Base-by-base conservation (phyloP, 2,329 filamentous ascomycete species). In the Ceratocystis ficicola region DNA sequence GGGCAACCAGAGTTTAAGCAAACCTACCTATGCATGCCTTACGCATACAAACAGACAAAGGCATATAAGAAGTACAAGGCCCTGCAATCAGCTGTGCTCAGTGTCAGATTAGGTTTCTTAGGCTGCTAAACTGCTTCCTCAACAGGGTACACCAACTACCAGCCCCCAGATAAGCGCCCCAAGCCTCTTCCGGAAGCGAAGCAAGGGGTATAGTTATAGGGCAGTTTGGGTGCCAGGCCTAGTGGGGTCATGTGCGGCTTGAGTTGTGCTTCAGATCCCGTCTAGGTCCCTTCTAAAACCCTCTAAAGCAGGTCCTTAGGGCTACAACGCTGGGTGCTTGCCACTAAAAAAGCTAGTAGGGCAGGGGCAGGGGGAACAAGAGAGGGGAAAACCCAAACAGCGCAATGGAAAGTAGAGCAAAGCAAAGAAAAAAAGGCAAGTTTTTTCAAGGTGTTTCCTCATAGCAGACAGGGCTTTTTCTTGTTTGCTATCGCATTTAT, bases 111-210 rank as follows among this genome's bases (percentile, higher is more conserved):
- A 20, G 6, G 52, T 8, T 17, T 32, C 7, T 32, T 32, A 30
- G 52, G 52, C 52, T 57, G 10, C 52, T 12, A 57, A 20, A 36
- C 36, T 20, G 8, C 36, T 25, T 44, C 1, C n/a, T 15, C n/a
- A 57, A 22, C n/a, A 46, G 8, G 41, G 30, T 1, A 32, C 28
- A 7, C 20, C 4, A 44, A 12, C 32, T 8, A 57, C 48, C 36
- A 25, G 15, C 22, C 28, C 2, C 10, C 12, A 64, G 32, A 44
- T 10, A 20, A 22, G 32, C 36, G 4, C 6, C 30, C 50, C 22
- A 62, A 44, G n/a, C 63, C 48, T 25, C 10, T 57, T 65, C 41
- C 22, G 52, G 63, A 65, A 65, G 60, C 6, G 22, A 30, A 52
- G 32, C 44, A 52, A n/a, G 46, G 62, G 12, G n/a, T n/a, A 20